phyloP scores from a whole-genome alignment of 176 grass and related monocot genomes.

The Oryza punctata region DNA sequence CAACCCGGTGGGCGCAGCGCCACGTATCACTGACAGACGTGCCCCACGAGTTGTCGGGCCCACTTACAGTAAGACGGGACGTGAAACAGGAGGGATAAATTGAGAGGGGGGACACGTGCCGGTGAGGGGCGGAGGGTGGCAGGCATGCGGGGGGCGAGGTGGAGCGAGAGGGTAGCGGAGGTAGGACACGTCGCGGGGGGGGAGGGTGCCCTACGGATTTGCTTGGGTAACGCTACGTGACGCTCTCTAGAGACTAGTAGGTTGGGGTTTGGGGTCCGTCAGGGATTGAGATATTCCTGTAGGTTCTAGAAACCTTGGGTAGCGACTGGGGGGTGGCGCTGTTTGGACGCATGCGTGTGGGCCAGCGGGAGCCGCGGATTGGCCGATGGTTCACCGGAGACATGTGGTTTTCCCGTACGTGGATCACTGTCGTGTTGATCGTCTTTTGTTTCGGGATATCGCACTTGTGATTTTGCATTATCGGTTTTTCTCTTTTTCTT shows the following conservation, averaged over 20 bases:
- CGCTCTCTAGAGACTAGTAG: too few species aligned
- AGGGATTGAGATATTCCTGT: constrained; percentile 20
- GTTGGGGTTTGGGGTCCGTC: not conserved
- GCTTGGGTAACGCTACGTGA: not conserved
- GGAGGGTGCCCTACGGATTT: not conserved
- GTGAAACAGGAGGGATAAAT: not conserved
- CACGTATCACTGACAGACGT: fast-evolving
- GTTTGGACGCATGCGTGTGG: constrained; percentile 31
- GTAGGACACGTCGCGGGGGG: constrained; percentile 62
- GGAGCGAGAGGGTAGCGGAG: not conserved
- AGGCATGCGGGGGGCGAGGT: constrained; percentile 53
- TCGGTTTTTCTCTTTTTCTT: too few species aligned
- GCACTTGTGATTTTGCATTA: too few species aligned
- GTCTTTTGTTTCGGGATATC: too few species aligned
- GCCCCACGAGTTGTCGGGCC: fast-evolving
- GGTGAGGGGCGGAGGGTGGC: constrained; percentile 7
- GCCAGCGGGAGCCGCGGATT: too few species aligned
- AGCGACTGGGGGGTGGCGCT: not conserved
- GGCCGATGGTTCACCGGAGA: too few species aligned
- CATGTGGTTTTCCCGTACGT: too few species aligned
- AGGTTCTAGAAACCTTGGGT: constrained; percentile 54
- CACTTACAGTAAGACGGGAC: not conserved
- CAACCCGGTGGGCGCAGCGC: not conserved
- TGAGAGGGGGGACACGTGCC: constrained; percentile 54
- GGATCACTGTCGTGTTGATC: too few species aligned